Evolutionary conservation across 2,329 filamentous ascomycete species (phyloP).

Genomic region (Didymella sp.): DNA sequence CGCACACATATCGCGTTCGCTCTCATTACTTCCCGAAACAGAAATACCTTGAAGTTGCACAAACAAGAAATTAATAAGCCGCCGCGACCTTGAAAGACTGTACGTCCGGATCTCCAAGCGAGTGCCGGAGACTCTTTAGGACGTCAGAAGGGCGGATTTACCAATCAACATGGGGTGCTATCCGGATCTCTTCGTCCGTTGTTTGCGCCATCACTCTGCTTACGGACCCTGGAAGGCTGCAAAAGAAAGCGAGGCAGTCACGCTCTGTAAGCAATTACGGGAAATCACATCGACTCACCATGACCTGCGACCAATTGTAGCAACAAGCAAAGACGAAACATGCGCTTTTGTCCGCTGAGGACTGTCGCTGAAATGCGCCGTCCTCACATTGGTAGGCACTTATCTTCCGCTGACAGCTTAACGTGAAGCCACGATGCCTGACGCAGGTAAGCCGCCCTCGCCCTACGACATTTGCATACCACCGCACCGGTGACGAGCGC

Average conservation of each 20-base stretch:
- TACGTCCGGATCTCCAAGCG: not conserved
- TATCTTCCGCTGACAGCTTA: slow-evolving; percentile 13
- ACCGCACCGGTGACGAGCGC: not conserved
- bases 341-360: slow-evolving; percentile 6
- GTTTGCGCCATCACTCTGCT: slow-evolving; percentile 6
- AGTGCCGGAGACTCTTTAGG: not conserved
- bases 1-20: not conserved
- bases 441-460: slow-evolving; percentile 1
- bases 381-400: slow-evolving; percentile 4
- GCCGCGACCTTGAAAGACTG: slow-evolving; percentile 7
- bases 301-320: not conserved
- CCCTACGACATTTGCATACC: slow-evolving; percentile 3
- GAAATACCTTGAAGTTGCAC: slow-evolving; percentile 10
- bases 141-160: not conserved
- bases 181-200: slow-evolving; percentile 19
- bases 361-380: slow-evolving; percentile 1
- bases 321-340: not conserved
- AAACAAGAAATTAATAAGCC: slow-evolving; percentile 9
- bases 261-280: slow-evolving; percentile 4
- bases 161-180: not conserved
- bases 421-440: slow-evolving; percentile 6
- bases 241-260: slow-evolving; percentile 6
- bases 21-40: not conserved
- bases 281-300: slow-evolving; percentile 2
- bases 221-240: slow-evolving; percentile 11